These are phyloP conservation scores for Pythium rishiriense DNA, from an alignment of 352 stramenopile genomes.

Conservation along the genomic window DNA sequence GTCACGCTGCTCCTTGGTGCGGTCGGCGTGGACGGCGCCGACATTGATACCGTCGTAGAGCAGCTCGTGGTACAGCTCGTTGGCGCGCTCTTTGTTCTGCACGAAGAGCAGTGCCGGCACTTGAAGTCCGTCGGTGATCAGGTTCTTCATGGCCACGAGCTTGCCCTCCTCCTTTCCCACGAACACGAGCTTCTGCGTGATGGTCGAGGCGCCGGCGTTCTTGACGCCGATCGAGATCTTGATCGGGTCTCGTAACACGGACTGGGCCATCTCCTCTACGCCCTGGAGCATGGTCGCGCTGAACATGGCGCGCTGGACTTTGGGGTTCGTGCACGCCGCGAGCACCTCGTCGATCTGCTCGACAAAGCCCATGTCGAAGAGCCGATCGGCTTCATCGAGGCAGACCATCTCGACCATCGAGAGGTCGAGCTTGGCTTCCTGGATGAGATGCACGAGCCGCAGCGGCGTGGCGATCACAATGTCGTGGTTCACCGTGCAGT, in stretches of 20 bases:
- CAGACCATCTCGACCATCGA: slow-evolving; percentile 93
- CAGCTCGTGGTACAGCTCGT: slow-evolving; percentile 97
- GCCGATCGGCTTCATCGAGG: slow-evolving; percentile 98
- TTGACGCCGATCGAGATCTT: slow-evolving; percentile 93
- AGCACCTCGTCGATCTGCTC: slow-evolving; percentile 98
- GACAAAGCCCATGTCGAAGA: slow-evolving; percentile 97
- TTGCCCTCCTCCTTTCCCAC: slow-evolving; percentile 99
- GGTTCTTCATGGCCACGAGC: slow-evolving; percentile 94
- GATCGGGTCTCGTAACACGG: slow-evolving; percentile 95
- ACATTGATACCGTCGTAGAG: slow-evolving; percentile 98
- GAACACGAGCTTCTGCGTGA: slow-evolving; percentile 97
- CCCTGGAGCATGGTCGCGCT: slow-evolving; percentile 96
- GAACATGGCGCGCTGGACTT: slow-evolving; percentile 95
- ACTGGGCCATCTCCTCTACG: slow-evolving; percentile 95
- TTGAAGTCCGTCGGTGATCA: slow-evolving; percentile 91
- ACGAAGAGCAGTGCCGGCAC: slow-evolving; percentile 98
- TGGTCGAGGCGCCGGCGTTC: slow-evolving; percentile 87
- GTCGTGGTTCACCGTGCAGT: slow-evolving; percentile 88
- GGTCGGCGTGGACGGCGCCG: slow-evolving; percentile 97
- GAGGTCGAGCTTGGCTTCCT: slow-evolving; percentile 81
- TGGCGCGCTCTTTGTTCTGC: slow-evolving; percentile 98
- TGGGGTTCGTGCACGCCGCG: slow-evolving; percentile 81
- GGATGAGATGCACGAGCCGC: slow-evolving; percentile 92
- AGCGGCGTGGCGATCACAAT: slow-evolving; percentile 96
- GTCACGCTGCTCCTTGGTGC: slow-evolving; percentile 93